phyloP scores from a whole-genome alignment of 306 rosid species.

The Medicago ruthenica region DNA sequence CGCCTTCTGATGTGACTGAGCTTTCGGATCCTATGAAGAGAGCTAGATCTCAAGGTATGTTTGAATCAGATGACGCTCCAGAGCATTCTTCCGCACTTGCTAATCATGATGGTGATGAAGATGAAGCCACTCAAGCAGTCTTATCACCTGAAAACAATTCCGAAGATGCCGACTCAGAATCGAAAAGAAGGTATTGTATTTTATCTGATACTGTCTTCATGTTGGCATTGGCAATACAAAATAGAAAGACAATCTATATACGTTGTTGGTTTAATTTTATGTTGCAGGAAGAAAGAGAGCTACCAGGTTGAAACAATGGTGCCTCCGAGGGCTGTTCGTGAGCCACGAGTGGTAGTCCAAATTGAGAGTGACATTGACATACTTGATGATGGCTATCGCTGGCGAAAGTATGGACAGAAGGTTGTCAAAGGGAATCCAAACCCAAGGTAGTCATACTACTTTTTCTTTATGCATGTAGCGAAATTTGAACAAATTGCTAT shows the following conservation, averaged over 20 bases:
- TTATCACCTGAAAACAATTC: conserved; percentile 53
- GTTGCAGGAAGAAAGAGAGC: conserved; percentile 70
- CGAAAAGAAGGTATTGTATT: conserved; percentile 69
- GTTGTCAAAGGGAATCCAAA: conserved; percentile 97
- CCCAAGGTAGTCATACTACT: conserved; percentile 65
- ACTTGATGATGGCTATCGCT: conserved; percentile 94
- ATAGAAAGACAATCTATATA: conserved; percentile 1
- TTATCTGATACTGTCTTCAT: conserved; percentile 20
- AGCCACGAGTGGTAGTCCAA: conserved; percentile 87
- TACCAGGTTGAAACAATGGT: conserved; percentile 56
- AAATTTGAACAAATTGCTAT: neutral
- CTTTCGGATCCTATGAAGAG: conserved; percentile 59
- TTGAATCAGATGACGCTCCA: conserved; percentile 63
- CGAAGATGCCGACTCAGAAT: conserved; percentile 68
- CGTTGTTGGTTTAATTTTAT: conserved; percentile 40
- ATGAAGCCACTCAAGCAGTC: conserved; percentile 59
- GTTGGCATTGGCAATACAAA: neutral
- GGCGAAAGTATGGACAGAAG: conserved; percentile 95
- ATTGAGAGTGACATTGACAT: conserved; percentile 80
- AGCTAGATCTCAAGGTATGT: conserved; percentile 48
- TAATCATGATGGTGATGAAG: conserved; percentile 62
- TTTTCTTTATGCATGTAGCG: conserved; percentile 24
- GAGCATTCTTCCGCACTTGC: conserved; percentile 78
- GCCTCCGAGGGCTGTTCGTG: conserved; percentile 68
- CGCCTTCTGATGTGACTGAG: conserved; percentile 63